Evolutionary conservation across 1,284 basidiomycete species (phyloP).

Genomic region (Porodaedalea pini): DNA sequence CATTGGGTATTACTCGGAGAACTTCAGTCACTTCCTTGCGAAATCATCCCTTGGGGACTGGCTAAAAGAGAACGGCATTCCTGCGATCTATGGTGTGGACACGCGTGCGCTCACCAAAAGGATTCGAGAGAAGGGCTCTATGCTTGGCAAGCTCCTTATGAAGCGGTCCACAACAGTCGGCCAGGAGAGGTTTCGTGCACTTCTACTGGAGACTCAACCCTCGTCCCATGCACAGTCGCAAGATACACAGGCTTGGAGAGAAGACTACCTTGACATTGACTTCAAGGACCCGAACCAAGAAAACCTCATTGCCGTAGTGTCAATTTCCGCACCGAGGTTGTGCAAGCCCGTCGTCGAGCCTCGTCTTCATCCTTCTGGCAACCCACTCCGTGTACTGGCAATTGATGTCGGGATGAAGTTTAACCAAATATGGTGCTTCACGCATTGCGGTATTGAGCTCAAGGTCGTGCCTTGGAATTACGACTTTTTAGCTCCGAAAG

Average conservation of each 20-base stretch:
- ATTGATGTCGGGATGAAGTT: conserved; percentile 99
- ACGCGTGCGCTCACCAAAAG: conserved; percentile 96
- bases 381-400: conserved; percentile 80
- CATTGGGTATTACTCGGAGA: conserved; percentile 91
- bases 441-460: conserved; percentile 88
- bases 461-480: conserved; percentile 99
- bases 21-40: conserved; percentile 95
- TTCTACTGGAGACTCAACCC: conserved; percentile 35
- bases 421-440: conserved; percentile 98
- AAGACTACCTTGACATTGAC: conserved; percentile 77
- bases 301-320: conserved; percentile 92
- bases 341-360: conserved; percentile 62
- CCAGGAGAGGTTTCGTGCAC: conserved; percentile 29
- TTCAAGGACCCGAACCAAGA: conserved; percentile 88
- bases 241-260: conserved; percentile 59
- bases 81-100: conserved; percentile 95
- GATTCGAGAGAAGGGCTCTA: conserved; percentile 91
- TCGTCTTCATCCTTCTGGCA: conserved; percentile 72
- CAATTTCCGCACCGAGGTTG: conserved; percentile 64
- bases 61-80: conserved; percentile 94
- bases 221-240: conserved; percentile 53
- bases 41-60: conserved; percentile 84
- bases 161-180: conserved; percentile 44
- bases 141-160: conserved; percentile 82
- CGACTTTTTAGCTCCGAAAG: conserved; percentile 74